phyloP scores from a whole-genome alignment of 352 stramenopile species.

The Pythium phragmitis region DNA sequence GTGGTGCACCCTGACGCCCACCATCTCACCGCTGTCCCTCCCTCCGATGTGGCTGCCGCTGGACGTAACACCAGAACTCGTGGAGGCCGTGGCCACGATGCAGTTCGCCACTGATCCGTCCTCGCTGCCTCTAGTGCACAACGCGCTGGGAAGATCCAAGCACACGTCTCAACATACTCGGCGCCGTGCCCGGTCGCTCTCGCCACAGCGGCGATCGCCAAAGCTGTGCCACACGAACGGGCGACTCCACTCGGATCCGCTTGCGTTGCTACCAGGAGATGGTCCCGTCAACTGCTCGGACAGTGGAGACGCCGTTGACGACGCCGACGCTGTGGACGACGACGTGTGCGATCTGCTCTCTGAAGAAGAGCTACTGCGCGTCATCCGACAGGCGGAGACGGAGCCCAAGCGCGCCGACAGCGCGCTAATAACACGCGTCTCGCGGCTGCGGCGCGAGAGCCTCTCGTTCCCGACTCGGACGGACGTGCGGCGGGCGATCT shows the following conservation, averaged over 20 bases:
- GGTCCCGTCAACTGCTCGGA: not conserved
- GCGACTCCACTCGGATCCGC: conserved; percentile 1
- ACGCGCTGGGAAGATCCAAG: not conserved
- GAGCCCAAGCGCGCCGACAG: not conserved
- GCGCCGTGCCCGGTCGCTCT: conserved; percentile 18
- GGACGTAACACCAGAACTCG: not conserved
- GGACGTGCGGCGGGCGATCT: conserved; percentile 16
- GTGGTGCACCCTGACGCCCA: not conserved
- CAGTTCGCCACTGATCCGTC: not conserved
- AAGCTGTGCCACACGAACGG: conserved; percentile 36
- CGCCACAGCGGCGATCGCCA: conserved; percentile 26
- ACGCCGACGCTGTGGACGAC: not conserved
- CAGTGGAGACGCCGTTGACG: not conserved
- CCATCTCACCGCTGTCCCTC: not conserved
- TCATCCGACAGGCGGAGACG: not conserved
- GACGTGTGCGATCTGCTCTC: not conserved
- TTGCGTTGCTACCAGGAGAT: no score
- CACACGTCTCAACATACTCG: not conserved
- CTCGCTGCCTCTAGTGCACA: conserved; percentile 8
- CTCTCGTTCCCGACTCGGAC: conserved; percentile 12
- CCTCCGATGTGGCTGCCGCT: not conserved
- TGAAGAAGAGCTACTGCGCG: not conserved
- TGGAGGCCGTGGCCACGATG: not conserved
- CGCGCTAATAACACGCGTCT: not conserved
- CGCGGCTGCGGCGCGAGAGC: conserved; percentile 1